Evolutionary conservation across 2,329 filamentous ascomycete genomes (phyloP).

Genomic region (Talaromyces sp.): DNA sequence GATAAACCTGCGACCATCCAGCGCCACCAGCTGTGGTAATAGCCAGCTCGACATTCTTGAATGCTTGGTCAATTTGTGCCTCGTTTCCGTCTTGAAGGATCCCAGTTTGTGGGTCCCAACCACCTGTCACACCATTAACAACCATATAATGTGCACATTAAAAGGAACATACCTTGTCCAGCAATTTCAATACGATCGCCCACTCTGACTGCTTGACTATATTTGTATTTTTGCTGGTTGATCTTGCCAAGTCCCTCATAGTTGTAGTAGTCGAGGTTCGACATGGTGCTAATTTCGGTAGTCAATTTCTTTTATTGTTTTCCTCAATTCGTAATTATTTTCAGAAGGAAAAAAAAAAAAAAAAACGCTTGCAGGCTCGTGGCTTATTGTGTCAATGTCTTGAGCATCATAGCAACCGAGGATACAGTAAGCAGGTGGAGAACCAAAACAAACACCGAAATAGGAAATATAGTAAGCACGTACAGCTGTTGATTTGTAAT

Average conservation of each 20-base stretch:
- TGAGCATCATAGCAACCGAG: too few species aligned
- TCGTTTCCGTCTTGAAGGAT: conserved; percentile 32
- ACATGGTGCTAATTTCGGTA: background rate
- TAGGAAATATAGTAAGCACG: too few species aligned
- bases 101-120: conserved; percentile 14
- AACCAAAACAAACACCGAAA: too few species aligned
- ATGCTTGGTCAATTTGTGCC: conserved; percentile 49
- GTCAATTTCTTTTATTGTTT: too few species aligned
- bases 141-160: background rate
- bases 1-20: background rate
- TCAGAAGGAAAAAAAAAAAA: too few species aligned
- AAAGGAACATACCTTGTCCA: conserved; percentile 38
- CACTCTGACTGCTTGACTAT: conserved; percentile 12
- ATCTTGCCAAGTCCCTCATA: background rate
- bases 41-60: conserved; percentile 51
- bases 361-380: too few species aligned
- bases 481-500: too few species aligned
- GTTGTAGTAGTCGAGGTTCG: background rate
- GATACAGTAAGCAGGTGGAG: too few species aligned
- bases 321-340: too few species aligned
- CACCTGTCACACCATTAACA: conserved; percentile 20
- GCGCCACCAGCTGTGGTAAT: conserved; percentile 49
- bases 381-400: too few species aligned
- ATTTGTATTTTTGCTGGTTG: conserved; percentile 1
- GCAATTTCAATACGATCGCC: conserved; percentile 16